Base-by-base conservation (phyloP, 2,329 filamentous ascomycete species). In the Aspergillus sojae region DNA sequence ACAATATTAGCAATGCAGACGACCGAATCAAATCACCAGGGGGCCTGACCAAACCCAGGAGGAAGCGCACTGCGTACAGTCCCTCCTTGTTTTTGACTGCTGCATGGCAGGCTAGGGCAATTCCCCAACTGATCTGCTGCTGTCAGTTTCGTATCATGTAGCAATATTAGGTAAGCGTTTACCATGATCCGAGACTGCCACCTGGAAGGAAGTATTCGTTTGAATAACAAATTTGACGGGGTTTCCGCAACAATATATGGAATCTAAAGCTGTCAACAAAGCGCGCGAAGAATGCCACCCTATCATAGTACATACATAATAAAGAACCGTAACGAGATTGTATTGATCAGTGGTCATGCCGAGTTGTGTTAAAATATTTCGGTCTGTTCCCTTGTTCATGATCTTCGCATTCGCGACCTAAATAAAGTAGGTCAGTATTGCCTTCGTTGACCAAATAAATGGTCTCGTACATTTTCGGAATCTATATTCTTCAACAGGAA, bases 21-120 rank as follows among this genome's bases (percentile, higher is more conserved):
- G 1, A 45, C 28, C 32, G 19, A 48, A 16, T n/a, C 14, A 32
- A 23, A 5, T 54, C 4, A 5, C 0, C 3, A n/a, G 10, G 6
- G 41, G 64, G 3, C 68, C 2, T 62, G 21, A 81, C 77, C 65
- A 74, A 67, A 2, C 80, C 80, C 1, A 81, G 73, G 43, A 82
- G 74, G 67, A 81, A 81, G 1, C 80, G 75, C 23, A 74, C 72
- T 0, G 77, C 71, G 57, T 76, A 80, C 2, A 82, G 63, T 7
- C 78, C 76, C 7, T 76, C 66, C 39, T 75, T 77, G 58, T 78
- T 79, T 46, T 75, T 75, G 4, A 80, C 77, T 0, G 78, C 76
- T 5, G 77, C 78, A 48, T 79, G 75, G 57, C 78, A 78, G 41
- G 77, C 74, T 0, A 80, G 74, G 34, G 64, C 60, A 5, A 69